Base-by-base conservation (phyloP, 257 asterid species). In the Gardenia jasminoides region DNA sequence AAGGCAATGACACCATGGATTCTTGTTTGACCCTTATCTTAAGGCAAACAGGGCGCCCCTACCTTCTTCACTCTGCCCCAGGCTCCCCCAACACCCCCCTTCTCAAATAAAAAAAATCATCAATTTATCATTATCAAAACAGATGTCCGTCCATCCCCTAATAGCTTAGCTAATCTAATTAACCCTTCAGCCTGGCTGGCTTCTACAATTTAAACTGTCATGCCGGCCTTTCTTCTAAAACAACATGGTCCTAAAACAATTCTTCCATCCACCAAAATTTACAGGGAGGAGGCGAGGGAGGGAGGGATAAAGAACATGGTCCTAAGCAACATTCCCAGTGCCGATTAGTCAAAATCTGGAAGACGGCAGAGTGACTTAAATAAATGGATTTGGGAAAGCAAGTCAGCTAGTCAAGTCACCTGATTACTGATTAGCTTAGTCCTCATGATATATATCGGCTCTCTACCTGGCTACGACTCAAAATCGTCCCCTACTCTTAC, bases 21-120 rank as follows among this genome's bases (percentile, higher is more conserved):
- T 85, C 91, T 90, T 84, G 94, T 90, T 90, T 88, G 94, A 90
- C 92, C 94, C 91, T 84, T 81, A 87, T 83, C 83, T 85, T 80
- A 39, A 84, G 94, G 81, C 91, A 76, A 74, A 74, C 80, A 81
- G 80, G 73, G 83, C 90, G 87, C 88, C 82, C 69, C 30, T 12
- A 72, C 15, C 36, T 48, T n/a, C 36, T 48, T 20, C 78, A 20
- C 67, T 12, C 33, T 33, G 8, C 68, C 78, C 52, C 17, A 56
- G 1, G 24, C 56, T 20, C 41, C 41, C 41, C 4, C 41, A 36
- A n/a, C n/a, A n/a, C n/a, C n/a, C n/a, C n/a, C n/a, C n/a, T n/a
- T n/a, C n/a, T n/a, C n/a, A n/a, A n/a, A n/a, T n/a, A n/a, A n/a
- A n/a, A n/a, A n/a, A n/a, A n/a, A n/a, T n/a, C n/a, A n/a, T n/a